Conservation (phyloP, 2,329 filamentous ascomycete species). For the Epichloe gansuensis region DNA sequence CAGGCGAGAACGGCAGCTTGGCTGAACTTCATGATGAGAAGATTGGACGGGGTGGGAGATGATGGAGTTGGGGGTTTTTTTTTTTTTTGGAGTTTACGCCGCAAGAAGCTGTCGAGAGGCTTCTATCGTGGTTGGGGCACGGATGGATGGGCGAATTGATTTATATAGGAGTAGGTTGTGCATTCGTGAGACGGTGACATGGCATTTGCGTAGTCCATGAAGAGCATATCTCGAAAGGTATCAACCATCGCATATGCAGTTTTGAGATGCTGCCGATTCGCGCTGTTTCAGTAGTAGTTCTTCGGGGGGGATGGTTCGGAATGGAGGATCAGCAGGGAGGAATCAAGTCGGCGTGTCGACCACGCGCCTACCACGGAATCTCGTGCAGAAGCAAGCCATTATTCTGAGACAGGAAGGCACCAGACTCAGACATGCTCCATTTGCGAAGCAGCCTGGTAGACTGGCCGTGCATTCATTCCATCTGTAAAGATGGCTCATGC, state of each 20-base stretch:
- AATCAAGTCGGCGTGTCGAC: background rate
- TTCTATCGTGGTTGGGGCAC: background rate
- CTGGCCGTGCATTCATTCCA: too few relatives aligned
- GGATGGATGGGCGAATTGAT: background rate
- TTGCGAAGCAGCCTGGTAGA: too few relatives aligned
- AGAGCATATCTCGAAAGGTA: too few relatives aligned
- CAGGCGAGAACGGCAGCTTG: background rate
- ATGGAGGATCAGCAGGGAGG: background rate
- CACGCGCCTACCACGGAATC: background rate
- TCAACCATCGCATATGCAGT: background rate
- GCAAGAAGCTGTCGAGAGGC: background rate
- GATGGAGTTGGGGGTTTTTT: rapidly evolving
- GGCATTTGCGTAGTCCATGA: too few relatives aligned
- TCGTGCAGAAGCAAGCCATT: background rate
- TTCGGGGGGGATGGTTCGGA: background rate
- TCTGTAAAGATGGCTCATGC: too few relatives aligned
- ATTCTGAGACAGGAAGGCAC: background rate
- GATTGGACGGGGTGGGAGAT: background rate
- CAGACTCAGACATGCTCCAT: too few relatives aligned
- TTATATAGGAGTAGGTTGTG: background rate
- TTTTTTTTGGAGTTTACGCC: background rate
- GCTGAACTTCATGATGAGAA: background rate
- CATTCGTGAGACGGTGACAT: background rate
- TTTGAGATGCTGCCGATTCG: background rate
- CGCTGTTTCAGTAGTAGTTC: background rate